These are phyloP conservation scores for Arthrinium puccinioides DNA, from an alignment of 2,329 filamentous ascomycete species.

Conservation along the genomic window DNA sequence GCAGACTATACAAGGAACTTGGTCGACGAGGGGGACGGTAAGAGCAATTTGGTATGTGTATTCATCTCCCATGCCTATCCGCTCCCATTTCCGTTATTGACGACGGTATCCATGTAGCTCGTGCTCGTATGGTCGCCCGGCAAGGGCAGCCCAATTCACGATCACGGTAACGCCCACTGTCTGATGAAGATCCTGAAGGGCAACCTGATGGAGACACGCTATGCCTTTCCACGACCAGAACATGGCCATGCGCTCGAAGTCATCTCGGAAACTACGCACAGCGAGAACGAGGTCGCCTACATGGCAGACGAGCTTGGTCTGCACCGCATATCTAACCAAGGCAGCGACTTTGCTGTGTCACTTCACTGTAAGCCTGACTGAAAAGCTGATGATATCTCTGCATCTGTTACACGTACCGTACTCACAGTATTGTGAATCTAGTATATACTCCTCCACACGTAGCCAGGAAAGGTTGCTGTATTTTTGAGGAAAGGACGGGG, in stretches of 20 bases:
- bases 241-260: too few relatives aligned
- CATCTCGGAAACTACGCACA: background rate
- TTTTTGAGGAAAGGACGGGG: conserved; percentile 49
- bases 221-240: background rate
- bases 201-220: background rate
- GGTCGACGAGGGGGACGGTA: conserved; percentile 80
- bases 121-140: conserved; percentile 23
- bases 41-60: conserved; percentile 42
- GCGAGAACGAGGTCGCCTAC: conserved; percentile 3
- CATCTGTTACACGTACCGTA: too few relatives aligned
- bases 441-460: conserved; percentile 61
- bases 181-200: conserved; percentile 25
- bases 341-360: background rate
- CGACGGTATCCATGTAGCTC: conserved; percentile 4
- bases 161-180: conserved; percentile 27
- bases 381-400: too few relatives aligned
- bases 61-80: background rate
- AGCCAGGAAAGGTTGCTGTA: conserved; percentile 51
- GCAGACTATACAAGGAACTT: conserved; percentile 80
- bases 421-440: conserved; percentile 15
- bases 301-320: conserved; percentile 3
- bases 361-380: background rate
- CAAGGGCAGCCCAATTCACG: conserved; percentile 26
- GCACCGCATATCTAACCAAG: background rate
- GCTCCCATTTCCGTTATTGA: conserved; percentile 6